Base-by-base conservation (phyloP, 192 early-diverging fungal species). In the Glomus cerebriforme region DNA sequence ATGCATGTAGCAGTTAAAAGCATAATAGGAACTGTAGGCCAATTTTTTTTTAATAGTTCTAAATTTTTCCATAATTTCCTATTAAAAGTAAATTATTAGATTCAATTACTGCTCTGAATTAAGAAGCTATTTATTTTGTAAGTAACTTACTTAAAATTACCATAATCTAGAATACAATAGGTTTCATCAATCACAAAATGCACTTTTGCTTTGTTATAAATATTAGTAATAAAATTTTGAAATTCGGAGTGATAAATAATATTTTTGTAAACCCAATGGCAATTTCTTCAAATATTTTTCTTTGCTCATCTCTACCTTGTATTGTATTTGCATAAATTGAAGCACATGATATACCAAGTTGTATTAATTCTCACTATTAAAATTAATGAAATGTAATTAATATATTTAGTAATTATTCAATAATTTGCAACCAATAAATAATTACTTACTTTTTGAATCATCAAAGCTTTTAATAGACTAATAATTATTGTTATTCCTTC, bases 261-360 rank as follows among this genome's bases (percentile, higher is more conserved):
- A 69, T 5, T 35, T 35, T 31, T 9, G 9, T 39, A n/a, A 69
- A 43, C 0, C 37, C 22, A 43, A 69, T n/a, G 7, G 35, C 67
- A 34, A 69, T 69, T 26, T 69, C 22, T 35, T 69, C 37, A 69
- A 69, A 69, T 34, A 69, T 69, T 26, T 69, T 69, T n/a, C 0
- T 10, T 43, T 69, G 19, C 10, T 69, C 24, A 45, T 0, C 43
- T 39, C 5, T 69, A 2, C 67, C 24, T 69, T 69, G 10, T 34
- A 19, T 24, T n/a, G 37, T 22, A 9, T 29, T 64, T 24, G 67
- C 37, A 7, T 35, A 69, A n/a, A 69, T 34, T 9, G 12, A 39
- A 10, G 9, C 37, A 43, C 1, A 69, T 0, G 8, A 10, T 17
- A 69, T 69, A 22, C 37, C 35, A 22, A 69, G 1, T 3, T 26